Percentiles rank a stretch among this genome's conserved stretches.
Evolutionary conservation across 345 rosid genomes (phyloP).

Genomic region (Pelargonium nanum): DNA sequence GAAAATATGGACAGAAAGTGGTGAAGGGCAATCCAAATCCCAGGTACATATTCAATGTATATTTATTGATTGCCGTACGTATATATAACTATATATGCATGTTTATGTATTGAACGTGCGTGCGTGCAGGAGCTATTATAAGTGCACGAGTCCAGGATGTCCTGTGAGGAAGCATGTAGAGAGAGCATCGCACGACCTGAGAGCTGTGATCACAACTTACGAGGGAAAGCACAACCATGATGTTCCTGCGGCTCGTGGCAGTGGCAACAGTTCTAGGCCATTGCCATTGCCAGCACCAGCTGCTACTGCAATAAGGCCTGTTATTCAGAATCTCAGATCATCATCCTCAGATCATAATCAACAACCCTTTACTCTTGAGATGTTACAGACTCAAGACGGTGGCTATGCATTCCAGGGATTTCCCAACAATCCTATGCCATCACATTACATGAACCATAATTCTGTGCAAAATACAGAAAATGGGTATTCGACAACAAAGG

Average conservation of each 20-base stretch:
- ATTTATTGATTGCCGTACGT: too few species aligned
- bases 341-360: conserved; percentile 20
- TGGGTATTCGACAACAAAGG: conserved; percentile 32
- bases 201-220: conserved; percentile 88
- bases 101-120: background rate
- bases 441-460: conserved; percentile 25
- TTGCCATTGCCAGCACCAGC: conserved; percentile 16
- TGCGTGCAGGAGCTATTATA: conserved; percentile 70
- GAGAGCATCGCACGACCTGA: conserved; percentile 68
- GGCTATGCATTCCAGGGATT: conserved; percentile 28
- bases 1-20: conserved; percentile 95
- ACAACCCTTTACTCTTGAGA: conserved; percentile 34
- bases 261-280: conserved; percentile 37
- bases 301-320: conserved; percentile 24
- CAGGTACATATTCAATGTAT: too few species aligned
- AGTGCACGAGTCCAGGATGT: conserved; percentile 72
- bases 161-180: conserved; percentile 88
- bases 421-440: conserved; percentile 30
- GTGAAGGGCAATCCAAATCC: conserved; percentile 97
- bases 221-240: conserved; percentile 96
- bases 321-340: conserved; percentile 14
- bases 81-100: too few species aligned
- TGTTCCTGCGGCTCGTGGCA: conserved; percentile 72
- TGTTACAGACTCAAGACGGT: conserved; percentile 26
- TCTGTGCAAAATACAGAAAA: conserved; percentile 12